Conservation (phyloP, 164 flowering plant genomes). For the Akebia trifoliata region DNA sequence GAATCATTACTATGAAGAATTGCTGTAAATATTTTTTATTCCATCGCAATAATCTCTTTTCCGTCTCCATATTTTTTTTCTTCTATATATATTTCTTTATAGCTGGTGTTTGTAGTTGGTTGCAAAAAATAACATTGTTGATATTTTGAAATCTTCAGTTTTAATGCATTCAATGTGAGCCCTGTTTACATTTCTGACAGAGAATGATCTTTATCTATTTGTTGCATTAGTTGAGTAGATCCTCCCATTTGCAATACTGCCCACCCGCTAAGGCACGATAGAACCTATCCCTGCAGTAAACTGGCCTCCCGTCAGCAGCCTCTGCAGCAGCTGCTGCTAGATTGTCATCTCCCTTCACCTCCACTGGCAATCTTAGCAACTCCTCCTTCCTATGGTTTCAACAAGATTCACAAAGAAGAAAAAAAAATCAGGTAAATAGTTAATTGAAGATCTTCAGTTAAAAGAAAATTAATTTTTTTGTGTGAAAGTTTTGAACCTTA, state of each 20-base stretch:
- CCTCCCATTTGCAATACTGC: conserved; percentile 98
- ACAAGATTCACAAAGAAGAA: not conserved
- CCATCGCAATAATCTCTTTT: not conserved
- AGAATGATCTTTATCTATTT: conserved; percentile 4
- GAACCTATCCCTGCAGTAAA: conserved; percentile 88
- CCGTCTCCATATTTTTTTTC: not conserved
- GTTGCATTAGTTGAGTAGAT: conserved; percentile 48
- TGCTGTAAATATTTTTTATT: not conserved
- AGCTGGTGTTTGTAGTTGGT: not conserved
- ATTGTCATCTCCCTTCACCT: conserved; percentile 75
- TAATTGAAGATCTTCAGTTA: not conserved
- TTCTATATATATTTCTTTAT: not conserved
- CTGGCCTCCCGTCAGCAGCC: conserved; percentile 98
- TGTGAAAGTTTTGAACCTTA: conserved; percentile 47
- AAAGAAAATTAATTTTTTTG: too few relatives aligned
- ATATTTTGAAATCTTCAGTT: conserved; percentile 5
- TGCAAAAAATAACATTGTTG: conserved; percentile 2
- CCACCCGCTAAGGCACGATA: conserved; percentile 97
- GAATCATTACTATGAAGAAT: not conserved
- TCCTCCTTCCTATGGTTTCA: conserved; percentile 56
- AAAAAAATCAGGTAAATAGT: not conserved
- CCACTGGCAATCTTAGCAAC: conserved; percentile 62
- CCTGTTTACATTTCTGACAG: conserved; percentile 1
- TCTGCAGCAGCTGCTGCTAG: conserved; percentile 93
- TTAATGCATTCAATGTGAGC: conserved; percentile 3